phyloP scores from a whole-genome alignment of 805 yeast species.

The Candida manassasensis region DNA sequence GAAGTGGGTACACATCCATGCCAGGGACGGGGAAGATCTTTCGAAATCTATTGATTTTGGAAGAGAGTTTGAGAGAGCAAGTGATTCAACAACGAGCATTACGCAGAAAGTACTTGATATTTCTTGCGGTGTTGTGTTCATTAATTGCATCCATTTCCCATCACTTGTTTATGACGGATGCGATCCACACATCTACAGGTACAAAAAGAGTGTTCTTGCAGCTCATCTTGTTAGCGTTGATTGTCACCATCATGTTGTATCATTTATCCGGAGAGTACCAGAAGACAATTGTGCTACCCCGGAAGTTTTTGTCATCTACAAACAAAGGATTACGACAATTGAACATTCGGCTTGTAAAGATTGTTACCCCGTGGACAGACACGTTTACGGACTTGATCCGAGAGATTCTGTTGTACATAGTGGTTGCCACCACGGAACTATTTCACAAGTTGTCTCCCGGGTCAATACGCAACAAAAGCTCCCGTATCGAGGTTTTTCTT shows the following conservation, averaged over 20 bases:
- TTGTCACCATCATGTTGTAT: constrained; percentile 69
- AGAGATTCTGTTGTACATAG: constrained; percentile 29
- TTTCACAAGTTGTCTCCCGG: constrained; percentile 34
- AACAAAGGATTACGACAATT: constrained; percentile 86
- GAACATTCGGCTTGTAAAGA: constrained; percentile 71
- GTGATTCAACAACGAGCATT: constrained; percentile 65
- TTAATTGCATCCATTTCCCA: constrained; percentile 38
- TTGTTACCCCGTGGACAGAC: constrained; percentile 35
- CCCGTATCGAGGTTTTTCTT: constrained; percentile 35
- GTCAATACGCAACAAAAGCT: constrained; percentile 24
- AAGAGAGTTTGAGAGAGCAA: constrained; percentile 81
- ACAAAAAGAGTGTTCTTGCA: constrained; percentile 40
- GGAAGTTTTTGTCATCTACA: constrained; percentile 73
- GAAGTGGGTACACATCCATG: constrained; percentile 27
- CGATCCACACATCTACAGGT: constrained; percentile 17
- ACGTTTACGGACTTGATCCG: constrained; percentile 31
- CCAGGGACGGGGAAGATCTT: constrained; percentile 68
- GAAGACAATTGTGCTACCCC: constrained; percentile 76
- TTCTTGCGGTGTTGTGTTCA: constrained; percentile 38
- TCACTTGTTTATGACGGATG: constrained; percentile 29
- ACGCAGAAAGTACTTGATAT: constrained; percentile 57
- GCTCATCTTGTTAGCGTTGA: constrained; percentile 55
- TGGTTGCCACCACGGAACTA: constrained; percentile 23
- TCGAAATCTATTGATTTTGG: constrained; percentile 76
- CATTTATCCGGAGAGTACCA: constrained; percentile 87